Conservation (phyloP, 352 stramenopile species). For the Pythium myriotylum region DNA sequence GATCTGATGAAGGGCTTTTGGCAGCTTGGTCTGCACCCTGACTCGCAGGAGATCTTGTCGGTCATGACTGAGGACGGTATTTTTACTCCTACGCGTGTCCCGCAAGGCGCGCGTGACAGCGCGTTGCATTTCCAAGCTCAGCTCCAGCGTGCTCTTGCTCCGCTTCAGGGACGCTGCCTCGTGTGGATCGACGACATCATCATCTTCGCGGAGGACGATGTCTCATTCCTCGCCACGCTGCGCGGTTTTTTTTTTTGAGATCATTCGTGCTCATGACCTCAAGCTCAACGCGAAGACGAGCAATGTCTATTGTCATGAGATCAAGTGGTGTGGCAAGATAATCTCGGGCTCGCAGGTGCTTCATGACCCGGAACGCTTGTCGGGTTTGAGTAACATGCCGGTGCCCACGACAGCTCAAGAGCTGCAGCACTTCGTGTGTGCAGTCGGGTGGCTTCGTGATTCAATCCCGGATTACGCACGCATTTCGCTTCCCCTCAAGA, state of each 20-base stretch:
- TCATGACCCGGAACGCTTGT: conserved; percentile 13
- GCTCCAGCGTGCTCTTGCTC: conserved; percentile 3
- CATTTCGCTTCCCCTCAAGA: not conserved
- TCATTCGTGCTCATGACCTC: conserved; percentile 17
- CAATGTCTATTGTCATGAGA: not conserved
- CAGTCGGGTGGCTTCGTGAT: conserved; percentile 20
- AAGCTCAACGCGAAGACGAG: conserved; percentile 17
- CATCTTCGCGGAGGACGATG: conserved; percentile 2
- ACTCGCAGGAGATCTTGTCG: conserved; percentile 10
- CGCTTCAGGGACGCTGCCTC: not conserved
- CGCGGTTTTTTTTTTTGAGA: conserved; percentile 6
- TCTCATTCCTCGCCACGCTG: not conserved
- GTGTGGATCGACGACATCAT: conserved; percentile 13
- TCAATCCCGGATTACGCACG: conserved; percentile 21
- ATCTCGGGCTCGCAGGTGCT: conserved; percentile 1
- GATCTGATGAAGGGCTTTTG: conserved; percentile 20
- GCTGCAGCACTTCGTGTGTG: conserved; percentile 23
- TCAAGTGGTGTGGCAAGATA: conserved; percentile 18
- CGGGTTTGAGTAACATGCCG: not conserved
- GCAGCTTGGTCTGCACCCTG: conserved; percentile 19
- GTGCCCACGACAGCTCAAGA: conserved; percentile 1
- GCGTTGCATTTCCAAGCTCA: conserved; percentile 18
- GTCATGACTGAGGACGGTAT: conserved; percentile 17
- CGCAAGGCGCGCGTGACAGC: conserved; percentile 7
- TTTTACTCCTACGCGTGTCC: conserved; percentile 17